Evolutionary conservation across 371 early-diverging fungal species (phyloP).

Genomic region (Thermomucor indicae-seudaticae): DNA sequence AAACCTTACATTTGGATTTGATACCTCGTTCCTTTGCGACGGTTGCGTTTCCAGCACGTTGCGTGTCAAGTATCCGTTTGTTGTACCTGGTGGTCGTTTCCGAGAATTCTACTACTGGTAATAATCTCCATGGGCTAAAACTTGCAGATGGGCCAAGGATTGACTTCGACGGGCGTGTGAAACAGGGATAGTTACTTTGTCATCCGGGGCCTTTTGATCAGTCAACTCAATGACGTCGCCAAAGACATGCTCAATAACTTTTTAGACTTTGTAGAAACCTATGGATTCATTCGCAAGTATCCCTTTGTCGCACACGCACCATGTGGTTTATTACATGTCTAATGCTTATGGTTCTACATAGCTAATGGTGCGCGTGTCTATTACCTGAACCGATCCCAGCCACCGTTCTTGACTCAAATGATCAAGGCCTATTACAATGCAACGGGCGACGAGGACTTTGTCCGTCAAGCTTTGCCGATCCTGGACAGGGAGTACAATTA

Average conservation of each 20-base stretch:
- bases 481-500: slow-evolving; percentile 67
- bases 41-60: slow-evolving; percentile 57
- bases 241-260: slow-evolving; percentile 68
- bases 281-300: slow-evolving; percentile 76
- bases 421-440: slow-evolving; percentile 55
- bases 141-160: background rate
- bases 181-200: slow-evolving; percentile 79
- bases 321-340: background rate
- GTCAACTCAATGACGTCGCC: slow-evolving; percentile 57
- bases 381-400: slow-evolving; percentile 85
- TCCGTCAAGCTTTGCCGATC: slow-evolving; percentile 47
- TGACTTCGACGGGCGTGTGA: too few species aligned
- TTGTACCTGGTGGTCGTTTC: slow-evolving; percentile 91
- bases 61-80: slow-evolving; percentile 59
- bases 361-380: slow-evolving; percentile 87
- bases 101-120: slow-evolving; percentile 90
- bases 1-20: slow-evolving; percentile 50
- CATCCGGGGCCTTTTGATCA: slow-evolving; percentile 70
- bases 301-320: background rate
- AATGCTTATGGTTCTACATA: slow-evolving; percentile 8
- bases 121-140: background rate
- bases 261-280: slow-evolving; percentile 60
- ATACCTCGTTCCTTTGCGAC: slow-evolving; percentile 45
- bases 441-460: slow-evolving; percentile 50
- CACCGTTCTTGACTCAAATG: slow-evolving; percentile 80